Evolutionary conservation across 2,329 filamentous ascomycete species (phyloP), one percentile per base, ranked within the genome.

Genomic region (Fusarium graminum): DNA sequence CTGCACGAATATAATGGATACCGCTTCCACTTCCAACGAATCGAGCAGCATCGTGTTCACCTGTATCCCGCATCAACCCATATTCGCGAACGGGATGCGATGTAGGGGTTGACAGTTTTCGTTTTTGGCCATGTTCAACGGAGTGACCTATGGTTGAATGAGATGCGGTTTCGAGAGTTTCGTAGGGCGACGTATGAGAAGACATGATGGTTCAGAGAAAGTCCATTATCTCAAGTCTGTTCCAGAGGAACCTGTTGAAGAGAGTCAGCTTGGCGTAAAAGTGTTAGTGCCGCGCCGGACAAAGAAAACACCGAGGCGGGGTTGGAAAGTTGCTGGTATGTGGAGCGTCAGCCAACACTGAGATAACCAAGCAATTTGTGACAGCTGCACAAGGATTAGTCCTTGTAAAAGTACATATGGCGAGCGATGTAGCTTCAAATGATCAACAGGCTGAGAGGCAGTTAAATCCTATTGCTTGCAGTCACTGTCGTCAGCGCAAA

Each of bases 1-100:
- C 85, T 19, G 82, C 81, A 7, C 83, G 80, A 32, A 87, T 83
- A 67, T 87, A 87, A 67, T 86, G 81, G n/a, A 87, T 86, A 2
- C 85, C 85, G 59, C 85, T 86, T 16, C 83, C 82, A 49, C 84
- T 86, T 6, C 85, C 85, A 6, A 87, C 80, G 54, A 88, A 88
- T 1, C 82, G 83, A 14, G 84, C 81, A 4, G 80, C 80, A 22
- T 79, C 81, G 29, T 80, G 77, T 28, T 79, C 79, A 16, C 78
- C 79, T 28, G 79, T 76, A 63, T 83, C 81, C 58, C 85, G 80
- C 83, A 87, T 86, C 54, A 85, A 63, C 10, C 75, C 75, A 72
- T 75, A 74, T 45, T 77, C 75, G 26, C 75, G 74, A 13, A 73
- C 70, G 4, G 72, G 71, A 17, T 70, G 72, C 10, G 71, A 67